A percentile compares a stretch with the other conserved stretches of the same genome.
phyloP scores from a whole-genome alignment of 2,329 filamentous ascomycete species.

The Lecanicillium sp. region DNA sequence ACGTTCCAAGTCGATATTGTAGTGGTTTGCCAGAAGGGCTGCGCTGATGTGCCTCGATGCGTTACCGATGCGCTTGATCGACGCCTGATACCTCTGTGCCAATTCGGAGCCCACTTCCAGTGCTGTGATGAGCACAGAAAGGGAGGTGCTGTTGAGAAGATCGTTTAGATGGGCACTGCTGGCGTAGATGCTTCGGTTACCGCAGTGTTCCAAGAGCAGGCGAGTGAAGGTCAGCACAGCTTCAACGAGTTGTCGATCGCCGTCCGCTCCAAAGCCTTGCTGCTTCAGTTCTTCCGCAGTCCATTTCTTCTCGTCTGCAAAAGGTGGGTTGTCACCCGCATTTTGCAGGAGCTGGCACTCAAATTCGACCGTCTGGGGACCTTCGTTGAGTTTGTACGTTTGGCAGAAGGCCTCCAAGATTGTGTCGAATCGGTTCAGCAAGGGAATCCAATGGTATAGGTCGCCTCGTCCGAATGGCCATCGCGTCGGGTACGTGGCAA shows the following conservation, averaged over 20 bases:
- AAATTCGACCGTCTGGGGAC: conserved; percentile 75
- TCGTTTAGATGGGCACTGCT: conserved; percentile 88
- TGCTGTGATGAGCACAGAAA: conserved; percentile 68
- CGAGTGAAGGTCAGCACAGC: conserved; percentile 77
- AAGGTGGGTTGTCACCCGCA: conserved; percentile 42
- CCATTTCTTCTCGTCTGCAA: conserved; percentile 41
- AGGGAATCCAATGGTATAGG: conserved; percentile 94
- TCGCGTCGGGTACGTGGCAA: conserved; percentile 73
- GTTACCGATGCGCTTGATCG: conserved; percentile 67
- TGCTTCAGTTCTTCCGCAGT: conserved; percentile 38
- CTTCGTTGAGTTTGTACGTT: conserved; percentile 71
- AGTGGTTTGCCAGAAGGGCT: conserved; percentile 76
- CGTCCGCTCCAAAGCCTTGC: conserved; percentile 63
- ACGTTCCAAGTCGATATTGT: conserved; percentile 69
- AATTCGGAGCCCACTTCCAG: conserved; percentile 78
- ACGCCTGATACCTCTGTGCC: conserved; percentile 86
- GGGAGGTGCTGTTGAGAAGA: conserved; percentile 78
- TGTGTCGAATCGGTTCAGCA: conserved; percentile 87
- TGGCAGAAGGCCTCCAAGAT: conserved; percentile 76
- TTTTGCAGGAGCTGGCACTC: conserved; percentile 56
- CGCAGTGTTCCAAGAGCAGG: conserved; percentile 86
- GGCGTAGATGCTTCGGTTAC: conserved; percentile 91
- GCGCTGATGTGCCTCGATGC: conserved; percentile 60
- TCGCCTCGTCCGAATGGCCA: conserved; percentile 97
- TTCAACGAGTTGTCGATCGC: conserved; percentile 74